Base-by-base conservation (phyloP, 1,284 basidiomycete species). In the Dichomitus squalens region DNA sequence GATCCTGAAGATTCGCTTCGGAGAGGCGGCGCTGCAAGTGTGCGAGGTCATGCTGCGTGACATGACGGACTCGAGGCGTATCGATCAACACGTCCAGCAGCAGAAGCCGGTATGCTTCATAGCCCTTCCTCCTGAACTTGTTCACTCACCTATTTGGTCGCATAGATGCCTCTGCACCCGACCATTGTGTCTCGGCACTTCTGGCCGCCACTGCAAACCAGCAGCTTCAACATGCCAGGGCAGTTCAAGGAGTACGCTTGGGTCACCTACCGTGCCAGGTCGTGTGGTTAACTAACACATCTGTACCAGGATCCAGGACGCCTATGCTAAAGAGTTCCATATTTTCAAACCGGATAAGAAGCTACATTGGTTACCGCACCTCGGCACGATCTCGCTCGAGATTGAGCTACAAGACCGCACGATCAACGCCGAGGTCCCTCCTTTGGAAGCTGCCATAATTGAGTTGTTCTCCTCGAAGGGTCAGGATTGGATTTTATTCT, bases 1-100 rank as follows among this genome's bases (percentile, higher is more conserved):
- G 72, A 91, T 96, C 50, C 76, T 98, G 59, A 98, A 97, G 77
- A 83, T 95, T 52, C 87, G 95, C 4, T 98, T 98, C 66, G 95
- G 95, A 20, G 95, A 98, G 68, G 82, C 87, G 1, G 88, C 93
- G 0, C 73, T 98, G 59, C 93, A 95, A 70, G 90, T 94, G 1
- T 96, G 95, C 77, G 95, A 98, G 70, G 94, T 98, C 57, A 98
- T 98, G 95, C 76, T 98, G 68, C 91, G 88, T 68, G 95, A 98
- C 72, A 91, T 98, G 85, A 89, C 92, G 6, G 95, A 97, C 70
- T 96, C 95, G 39, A 90, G 88, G 66, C 84, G 93, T 38, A 92
- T 89, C 51, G 91, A 98, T 70, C 84, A 85, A 27, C 88, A 90
- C 70, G 85, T 97, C 4, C 93, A 96, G 66, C 81, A 86, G 0